Evolutionary conservation across 2,329 filamentous ascomycete genomes (phyloP).

Genomic region (Alternaria sp.): DNA sequence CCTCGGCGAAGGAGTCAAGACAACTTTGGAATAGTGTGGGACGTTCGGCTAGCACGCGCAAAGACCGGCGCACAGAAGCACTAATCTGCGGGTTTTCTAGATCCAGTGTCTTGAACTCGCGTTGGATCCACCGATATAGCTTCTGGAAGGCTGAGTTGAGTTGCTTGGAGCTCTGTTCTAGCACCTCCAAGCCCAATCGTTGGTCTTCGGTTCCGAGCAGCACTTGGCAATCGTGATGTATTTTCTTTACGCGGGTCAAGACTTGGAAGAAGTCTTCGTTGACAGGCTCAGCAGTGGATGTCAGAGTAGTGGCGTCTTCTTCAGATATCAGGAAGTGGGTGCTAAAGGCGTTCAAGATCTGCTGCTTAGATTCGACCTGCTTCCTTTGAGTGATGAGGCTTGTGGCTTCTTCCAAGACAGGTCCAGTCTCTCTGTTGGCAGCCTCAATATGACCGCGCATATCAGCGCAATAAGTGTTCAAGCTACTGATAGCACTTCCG

Average conservation of each 20-base stretch:
- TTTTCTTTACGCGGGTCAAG: conserved; percentile 81
- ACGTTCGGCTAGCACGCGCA: conserved; percentile 87
- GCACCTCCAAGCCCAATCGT: conserved; percentile 84
- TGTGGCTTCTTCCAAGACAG: conserved; percentile 79
- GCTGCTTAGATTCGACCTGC: conserved; percentile 80
- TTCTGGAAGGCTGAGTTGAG: conserved; percentile 94
- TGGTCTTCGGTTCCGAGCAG: conserved; percentile 91
- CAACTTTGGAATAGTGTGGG: conserved; percentile 93
- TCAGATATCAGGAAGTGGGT: conserved; percentile 86
- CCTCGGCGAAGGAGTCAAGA: conserved; percentile 90
- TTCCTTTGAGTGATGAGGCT: conserved; percentile 75
- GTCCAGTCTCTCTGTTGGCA: conserved; percentile 77
- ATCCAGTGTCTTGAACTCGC: conserved; percentile 90
- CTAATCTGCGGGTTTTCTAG: conserved; percentile 94
- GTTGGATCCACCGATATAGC: conserved; percentile 92
- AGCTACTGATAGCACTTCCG: conserved; percentile 75
- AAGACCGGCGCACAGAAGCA: conserved; percentile 79
- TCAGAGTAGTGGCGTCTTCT: conserved; percentile 78
- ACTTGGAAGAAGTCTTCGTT: conserved; percentile 84
- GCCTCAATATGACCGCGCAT: conserved; percentile 80
- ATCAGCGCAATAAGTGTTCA: conserved; percentile 81
- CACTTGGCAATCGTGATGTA: conserved; percentile 87
- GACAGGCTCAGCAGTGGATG: conserved; percentile 80
- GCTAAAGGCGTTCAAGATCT: conserved; percentile 78
- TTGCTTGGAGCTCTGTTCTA: conserved; percentile 87